A percentile compares a stretch with the other conserved stretches of the same genome.
Conservation (phyloP, 2,329 filamentous ascomycete genomes). For the Paracoccidioides brasiliensis region DNA sequence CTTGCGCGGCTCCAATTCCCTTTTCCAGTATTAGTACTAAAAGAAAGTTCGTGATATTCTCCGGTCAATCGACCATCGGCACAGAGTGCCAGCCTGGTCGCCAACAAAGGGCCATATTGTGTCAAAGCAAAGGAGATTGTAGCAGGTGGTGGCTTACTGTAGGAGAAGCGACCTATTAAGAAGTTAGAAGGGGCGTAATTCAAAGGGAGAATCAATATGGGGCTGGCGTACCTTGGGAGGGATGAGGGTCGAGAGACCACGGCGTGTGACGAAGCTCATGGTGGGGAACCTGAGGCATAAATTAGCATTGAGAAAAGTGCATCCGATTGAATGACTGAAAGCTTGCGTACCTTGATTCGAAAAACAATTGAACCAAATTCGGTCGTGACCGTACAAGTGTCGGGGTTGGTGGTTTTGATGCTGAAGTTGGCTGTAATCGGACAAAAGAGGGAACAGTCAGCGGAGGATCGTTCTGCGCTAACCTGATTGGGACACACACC, state of each 20-base stretch:
- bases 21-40: constrained; percentile 25
- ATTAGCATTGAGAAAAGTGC: neutral
- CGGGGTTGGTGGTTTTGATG: constrained; percentile 2
- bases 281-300: constrained; percentile 34
- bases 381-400: constrained; percentile 22
- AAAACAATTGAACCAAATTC: constrained; percentile 21
- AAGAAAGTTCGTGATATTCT: neutral
- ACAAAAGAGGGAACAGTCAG: constrained; percentile 11
- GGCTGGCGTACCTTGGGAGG: constrained; percentile 73
- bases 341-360: constrained; percentile 19
- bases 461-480: constrained; percentile 21
- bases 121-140: neutral
- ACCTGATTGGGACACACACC: constrained; percentile 19
- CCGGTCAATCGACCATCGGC: neutral
- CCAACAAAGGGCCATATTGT: constrained; percentile 3
- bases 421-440: constrained; percentile 1
- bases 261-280: constrained; percentile 87
- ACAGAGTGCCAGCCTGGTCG: neutral
- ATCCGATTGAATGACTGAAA: neutral
- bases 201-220: neutral
- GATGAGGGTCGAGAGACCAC: constrained; percentile 94
- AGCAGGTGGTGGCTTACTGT: constrained; percentile 49
- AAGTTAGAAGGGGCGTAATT: constrained; percentile 27
- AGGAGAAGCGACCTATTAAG: constrained; percentile 61
- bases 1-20: constrained; percentile 88